Evolutionary conservation across 2,329 filamentous ascomycete species (phyloP).

Genomic region (Colletotrichum viniferum): DNA sequence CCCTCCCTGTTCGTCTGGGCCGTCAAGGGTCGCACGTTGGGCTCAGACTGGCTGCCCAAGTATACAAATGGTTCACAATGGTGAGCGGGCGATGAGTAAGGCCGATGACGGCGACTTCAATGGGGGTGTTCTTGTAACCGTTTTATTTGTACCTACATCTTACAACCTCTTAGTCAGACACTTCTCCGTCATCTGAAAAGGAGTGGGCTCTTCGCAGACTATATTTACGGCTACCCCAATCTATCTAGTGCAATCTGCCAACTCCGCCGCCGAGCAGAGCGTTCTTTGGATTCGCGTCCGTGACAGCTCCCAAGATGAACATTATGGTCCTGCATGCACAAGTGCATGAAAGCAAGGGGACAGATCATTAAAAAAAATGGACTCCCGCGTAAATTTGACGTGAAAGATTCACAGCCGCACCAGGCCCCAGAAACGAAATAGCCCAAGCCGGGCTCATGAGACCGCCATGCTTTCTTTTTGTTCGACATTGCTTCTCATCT

Average conservation of each 20-base stretch:
- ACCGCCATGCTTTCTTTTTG: neutral
- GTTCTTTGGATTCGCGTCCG: neutral
- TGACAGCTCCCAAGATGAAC: neutral
- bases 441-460: neutral
- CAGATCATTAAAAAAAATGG: slow-evolving; percentile 1
- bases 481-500: slow-evolving; percentile 33
- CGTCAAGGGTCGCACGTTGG: slow-evolving; percentile 57
- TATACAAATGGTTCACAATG: slow-evolving; percentile 55
- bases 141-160: neutral
- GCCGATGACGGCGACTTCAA: neutral
- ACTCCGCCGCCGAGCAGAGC: neutral
- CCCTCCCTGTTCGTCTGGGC: slow-evolving; percentile 56
- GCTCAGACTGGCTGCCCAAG: slow-evolving; percentile 44
- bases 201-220: neutral
- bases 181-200: neutral
- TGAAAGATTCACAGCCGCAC: neutral
- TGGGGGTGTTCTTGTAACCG: neutral
- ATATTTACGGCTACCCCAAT: neutral
- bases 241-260: neutral
- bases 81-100: slow-evolving; percentile 28
- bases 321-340: slow-evolving; percentile 5
- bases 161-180: neutral
- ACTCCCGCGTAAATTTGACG: neutral
- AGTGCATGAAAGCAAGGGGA: neutral
- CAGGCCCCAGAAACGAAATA: neutral